These are phyloP conservation scores for Limonium bicolor DNA, from an alignment of 148 eudicot species.

Conservation along the genomic window DNA sequence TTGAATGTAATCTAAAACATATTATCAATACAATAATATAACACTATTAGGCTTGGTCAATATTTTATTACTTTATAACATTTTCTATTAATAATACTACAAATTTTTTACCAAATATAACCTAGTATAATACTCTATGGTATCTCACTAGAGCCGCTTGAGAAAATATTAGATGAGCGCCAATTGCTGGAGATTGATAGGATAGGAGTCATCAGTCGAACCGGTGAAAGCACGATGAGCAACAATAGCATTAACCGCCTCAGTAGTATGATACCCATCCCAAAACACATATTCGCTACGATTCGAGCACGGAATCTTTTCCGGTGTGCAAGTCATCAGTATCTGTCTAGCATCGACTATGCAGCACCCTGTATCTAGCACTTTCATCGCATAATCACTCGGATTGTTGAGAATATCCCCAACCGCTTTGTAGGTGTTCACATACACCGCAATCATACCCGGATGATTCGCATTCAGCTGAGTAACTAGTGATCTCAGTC, in stretches of 20 bases:
- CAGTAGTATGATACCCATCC: constrained; percentile 84
- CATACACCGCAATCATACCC: constrained; percentile 56
- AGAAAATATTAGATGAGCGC: constrained; percentile 42
- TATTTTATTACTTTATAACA: too few relatives aligned
- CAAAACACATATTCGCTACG: constrained; percentile 58
- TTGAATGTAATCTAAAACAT: too few relatives aligned
- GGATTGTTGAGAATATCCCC: constrained; percentile 81
- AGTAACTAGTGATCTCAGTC: constrained; percentile 36
- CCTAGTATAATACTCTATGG: too few relatives aligned
- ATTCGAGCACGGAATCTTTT: constrained; percentile 36
- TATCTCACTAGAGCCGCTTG: too few relatives aligned
- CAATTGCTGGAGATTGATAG: constrained; percentile 70
- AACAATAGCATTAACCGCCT: constrained; percentile 52
- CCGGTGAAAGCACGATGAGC: constrained; percentile 73
- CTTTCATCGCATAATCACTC: constrained; percentile 41
- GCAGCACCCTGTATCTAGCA: constrained; percentile 63
- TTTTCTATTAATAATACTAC: too few relatives aligned
- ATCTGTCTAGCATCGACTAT: constrained; percentile 35
- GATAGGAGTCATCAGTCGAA: constrained; percentile 45
- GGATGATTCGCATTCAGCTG: constrained; percentile 49
- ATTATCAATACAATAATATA: too few relatives aligned
- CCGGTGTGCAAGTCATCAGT: constrained; percentile 44
- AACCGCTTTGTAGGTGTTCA: constrained; percentile 38
- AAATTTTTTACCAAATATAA: too few relatives aligned
- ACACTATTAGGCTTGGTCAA: too few relatives aligned